Base-by-base conservation (phyloP, 257 asterid species). In the Nicotiana noctiflora region DNA sequence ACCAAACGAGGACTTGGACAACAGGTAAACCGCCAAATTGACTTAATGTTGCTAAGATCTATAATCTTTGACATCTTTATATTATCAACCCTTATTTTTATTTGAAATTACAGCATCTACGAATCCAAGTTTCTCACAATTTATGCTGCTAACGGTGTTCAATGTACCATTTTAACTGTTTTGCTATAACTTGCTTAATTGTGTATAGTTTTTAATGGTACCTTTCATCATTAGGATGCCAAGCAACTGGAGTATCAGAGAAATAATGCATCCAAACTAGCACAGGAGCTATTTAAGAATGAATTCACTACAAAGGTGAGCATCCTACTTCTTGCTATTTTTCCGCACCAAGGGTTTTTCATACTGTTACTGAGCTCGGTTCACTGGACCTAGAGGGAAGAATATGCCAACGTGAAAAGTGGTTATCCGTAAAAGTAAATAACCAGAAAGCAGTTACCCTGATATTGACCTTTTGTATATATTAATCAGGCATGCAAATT, bases 231-330 rank as follows among this genome's bases (percentile, higher is more conserved):
- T 65, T 82, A 86, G 94, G 88, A 82, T 55, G 81, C 82, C 64
- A 32, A 84, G 79, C 72, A 82, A 68, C 59, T 61, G 84, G 85
- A 76, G 62, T 80, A 75, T 57, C 56, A 63, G 17, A 81, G 77
- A 74, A 44, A 68, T 40, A 77, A 34, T 14, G 57, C 75, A 59
- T 75, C 61, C 72, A 21, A 64, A 32, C 78, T 56, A 49, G 79
- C 78, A 29, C 75, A 75, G 59, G 79, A 51, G 40, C 74, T 82
- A 21, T 64, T 79, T 72, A 81, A 80, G 77, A 90, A 84, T 81
- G 89, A 84, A 46, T 89, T 89, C 51, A 76, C 84, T 80, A 4
- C 77, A 17, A 79, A 82, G 91, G 91, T 86, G 81, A 15, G 70
- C 51, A 49, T 25, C 15, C 15, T 23, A 40, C 82, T 79, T 77